Conservation (phyloP, 805 yeast species). For the Candida xiaguanensis region DNA sequence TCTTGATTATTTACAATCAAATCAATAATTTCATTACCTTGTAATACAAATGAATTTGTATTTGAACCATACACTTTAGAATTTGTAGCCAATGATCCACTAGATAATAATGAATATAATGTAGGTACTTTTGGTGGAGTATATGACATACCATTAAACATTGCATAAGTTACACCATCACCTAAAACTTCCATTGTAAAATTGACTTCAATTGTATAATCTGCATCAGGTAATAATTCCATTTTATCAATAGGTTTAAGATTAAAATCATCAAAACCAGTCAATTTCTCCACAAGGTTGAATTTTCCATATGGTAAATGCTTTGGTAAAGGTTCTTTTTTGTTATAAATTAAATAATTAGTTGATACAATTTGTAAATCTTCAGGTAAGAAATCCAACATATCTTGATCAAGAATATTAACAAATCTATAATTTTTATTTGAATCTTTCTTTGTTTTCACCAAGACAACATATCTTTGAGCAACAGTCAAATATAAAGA, state of each 20-base stretch:
- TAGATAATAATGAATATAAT: constrained; percentile 68
- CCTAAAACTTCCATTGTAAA: constrained; percentile 81
- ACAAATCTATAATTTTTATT: constrained; percentile 71
- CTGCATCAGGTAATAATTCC: constrained; percentile 63
- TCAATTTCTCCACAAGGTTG: constrained; percentile 39
- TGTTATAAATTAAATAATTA: constrained; percentile 60
- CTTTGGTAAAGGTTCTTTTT: constrained; percentile 38
- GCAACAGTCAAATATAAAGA: constrained; percentile 82
- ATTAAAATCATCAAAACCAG: constrained; percentile 42
- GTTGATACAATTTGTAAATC: constrained; percentile 71
- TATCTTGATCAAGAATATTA: constrained; percentile 73
- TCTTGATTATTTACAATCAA: constrained; percentile 82
- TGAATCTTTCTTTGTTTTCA: constrained; percentile 63
- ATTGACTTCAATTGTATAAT: constrained; percentile 62
- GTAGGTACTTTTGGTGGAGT: constrained; percentile 82
- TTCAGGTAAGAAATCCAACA: constrained; percentile 74
- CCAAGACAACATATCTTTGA: constrained; percentile 81
- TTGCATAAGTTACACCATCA: constrained; percentile 92
- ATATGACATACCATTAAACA: constrained; percentile 85
- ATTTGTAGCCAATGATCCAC: constrained; percentile 59
- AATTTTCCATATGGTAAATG: constrained; percentile 18
- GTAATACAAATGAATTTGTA: constrained; percentile 71
- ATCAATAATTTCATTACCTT: constrained; percentile 66
- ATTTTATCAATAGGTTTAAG: constrained; percentile 23
- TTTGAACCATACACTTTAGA: constrained; percentile 69